These are phyloP conservation scores for Cystofilobasidium bisporidii DNA, from an alignment of 768 basidiomycete species.

Conservation along the genomic window DNA sequence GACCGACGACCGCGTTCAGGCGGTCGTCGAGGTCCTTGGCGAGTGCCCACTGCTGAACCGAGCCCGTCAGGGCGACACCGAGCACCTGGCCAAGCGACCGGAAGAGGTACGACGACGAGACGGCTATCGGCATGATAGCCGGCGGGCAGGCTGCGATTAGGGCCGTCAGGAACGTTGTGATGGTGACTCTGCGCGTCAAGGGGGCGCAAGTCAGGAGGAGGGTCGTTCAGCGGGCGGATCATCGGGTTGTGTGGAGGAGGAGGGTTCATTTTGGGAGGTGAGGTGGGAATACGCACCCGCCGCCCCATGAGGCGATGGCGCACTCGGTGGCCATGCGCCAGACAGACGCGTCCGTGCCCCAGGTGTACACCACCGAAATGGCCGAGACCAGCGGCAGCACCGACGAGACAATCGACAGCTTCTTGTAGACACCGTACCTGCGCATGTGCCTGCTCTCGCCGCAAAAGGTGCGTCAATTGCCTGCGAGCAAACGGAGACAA, in stretches of 20 bases:
- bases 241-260: too few species aligned
- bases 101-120: constrained; percentile 38
- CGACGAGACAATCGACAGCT: constrained; percentile 31
- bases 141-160: constrained; percentile 27
- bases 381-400: constrained; percentile 32
- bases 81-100: constrained; percentile 37
- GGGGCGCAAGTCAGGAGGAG: background rate
- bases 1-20: background rate
- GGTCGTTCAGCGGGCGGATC: background rate
- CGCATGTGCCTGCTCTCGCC: too few species aligned
- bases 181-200: background rate
- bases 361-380: constrained; percentile 30
- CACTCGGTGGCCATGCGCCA: constrained; percentile 33
- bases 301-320: constrained; percentile 30
- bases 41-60: constrained; percentile 35
- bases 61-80: constrained; percentile 35
- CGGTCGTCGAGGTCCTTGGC: background rate
- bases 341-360: constrained; percentile 29
- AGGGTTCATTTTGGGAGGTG: too few species aligned
- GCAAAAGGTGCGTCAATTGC: too few species aligned
- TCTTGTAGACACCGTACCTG: constrained; percentile 33
- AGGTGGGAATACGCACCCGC: constrained; percentile 3
- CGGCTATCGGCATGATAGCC: constrained; percentile 32
- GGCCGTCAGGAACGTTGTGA: constrained; percentile 10
- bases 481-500: too few species aligned